Percentiles rank a stretch among this genome's conserved stretches.
These are phyloP conservation scores for Boechera divaricarpa DNA, from an alignment of 345 rosid species.

Conservation along the genomic window DNA sequence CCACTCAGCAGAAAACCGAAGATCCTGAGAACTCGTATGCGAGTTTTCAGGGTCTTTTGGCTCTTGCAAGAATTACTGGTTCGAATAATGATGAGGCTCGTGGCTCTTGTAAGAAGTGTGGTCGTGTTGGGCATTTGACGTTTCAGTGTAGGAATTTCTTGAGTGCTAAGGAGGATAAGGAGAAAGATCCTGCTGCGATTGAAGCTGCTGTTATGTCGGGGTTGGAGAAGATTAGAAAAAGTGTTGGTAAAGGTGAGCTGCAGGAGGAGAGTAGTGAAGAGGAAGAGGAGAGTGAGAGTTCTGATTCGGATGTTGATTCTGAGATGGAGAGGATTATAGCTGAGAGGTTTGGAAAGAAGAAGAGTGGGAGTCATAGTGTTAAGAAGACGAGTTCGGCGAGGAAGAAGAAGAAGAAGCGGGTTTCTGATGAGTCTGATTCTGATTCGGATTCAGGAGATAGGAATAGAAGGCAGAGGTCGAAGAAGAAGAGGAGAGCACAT, in stretches of 20 bases:
- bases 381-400: slow-evolving; percentile 44
- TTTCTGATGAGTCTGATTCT: slow-evolving; percentile 54
- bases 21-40: slow-evolving; percentile 74
- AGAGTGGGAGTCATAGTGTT: slow-evolving; percentile 32
- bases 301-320: slow-evolving; percentile 82
- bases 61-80: slow-evolving; percentile 82
- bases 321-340: slow-evolving; percentile 95
- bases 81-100: slow-evolving; percentile 86
- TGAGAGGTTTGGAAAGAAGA: slow-evolving; percentile 70
- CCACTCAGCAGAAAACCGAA: slow-evolving; percentile 48
- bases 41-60: slow-evolving; percentile 82
- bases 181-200: slow-evolving; percentile 58
- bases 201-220: slow-evolving; percentile 72
- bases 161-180: slow-evolving; percentile 82
- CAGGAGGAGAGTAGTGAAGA: slow-evolving; percentile 65
- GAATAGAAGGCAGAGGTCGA: slow-evolving; percentile 79
- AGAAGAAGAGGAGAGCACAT: slow-evolving; percentile 56
- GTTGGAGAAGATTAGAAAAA: slow-evolving; percentile 74
- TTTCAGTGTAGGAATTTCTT: slow-evolving; percentile 88
- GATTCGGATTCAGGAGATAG: slow-evolving; percentile 54
- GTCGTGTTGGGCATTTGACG: slow-evolving; percentile 92
- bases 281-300: slow-evolving; percentile 79
- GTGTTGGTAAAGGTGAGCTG: slow-evolving; percentile 53
- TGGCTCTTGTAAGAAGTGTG: slow-evolving; percentile 90
- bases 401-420: slow-evolving; percentile 56